These are phyloP conservation scores for Skeletonema menzelii DNA, from an alignment of 108 stramenopile species.

Conservation along the genomic window DNA sequence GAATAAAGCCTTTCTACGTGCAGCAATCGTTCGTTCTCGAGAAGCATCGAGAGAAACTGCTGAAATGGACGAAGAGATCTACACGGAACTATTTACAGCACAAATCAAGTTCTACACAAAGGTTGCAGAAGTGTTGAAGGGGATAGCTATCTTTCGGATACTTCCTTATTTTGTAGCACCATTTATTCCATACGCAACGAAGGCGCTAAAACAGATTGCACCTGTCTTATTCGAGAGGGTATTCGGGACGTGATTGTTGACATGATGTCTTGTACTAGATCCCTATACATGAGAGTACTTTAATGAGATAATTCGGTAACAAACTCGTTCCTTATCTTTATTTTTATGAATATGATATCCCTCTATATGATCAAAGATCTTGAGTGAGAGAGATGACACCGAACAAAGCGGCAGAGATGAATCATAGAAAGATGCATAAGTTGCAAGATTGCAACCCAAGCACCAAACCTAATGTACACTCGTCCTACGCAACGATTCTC, in stretches of 20 bases:
- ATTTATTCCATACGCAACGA: not conserved
- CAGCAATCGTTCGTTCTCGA: slow-evolving; percentile 2
- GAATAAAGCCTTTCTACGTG: not conserved
- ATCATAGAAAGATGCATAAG: not conserved
- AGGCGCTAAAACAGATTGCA: not conserved
- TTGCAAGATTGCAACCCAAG: not conserved
- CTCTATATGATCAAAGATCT: not conserved
- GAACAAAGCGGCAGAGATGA: slow-evolving; percentile 1
- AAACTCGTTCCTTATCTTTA: no score
- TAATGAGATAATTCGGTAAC: no score
- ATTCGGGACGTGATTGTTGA: not conserved
- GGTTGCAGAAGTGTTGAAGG: not conserved
- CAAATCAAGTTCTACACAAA: slow-evolving; percentile 3
- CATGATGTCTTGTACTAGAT: no score
- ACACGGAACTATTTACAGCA: not conserved
- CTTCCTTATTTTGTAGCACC: slow-evolving; percentile 9
- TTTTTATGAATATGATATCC: not conserved
- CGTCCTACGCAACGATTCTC: not conserved
- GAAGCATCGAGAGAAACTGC: not conserved
- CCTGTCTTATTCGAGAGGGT: not conserved
- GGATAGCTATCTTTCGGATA: not conserved
- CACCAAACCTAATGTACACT: not conserved
- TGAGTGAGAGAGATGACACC: not conserved
- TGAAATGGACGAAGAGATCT: not conserved
- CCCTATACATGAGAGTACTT: no score